phyloP scores from a whole-genome alignment of 192 early-diverging fungal genomes.

The Anaeromyces robustus region DNA sequence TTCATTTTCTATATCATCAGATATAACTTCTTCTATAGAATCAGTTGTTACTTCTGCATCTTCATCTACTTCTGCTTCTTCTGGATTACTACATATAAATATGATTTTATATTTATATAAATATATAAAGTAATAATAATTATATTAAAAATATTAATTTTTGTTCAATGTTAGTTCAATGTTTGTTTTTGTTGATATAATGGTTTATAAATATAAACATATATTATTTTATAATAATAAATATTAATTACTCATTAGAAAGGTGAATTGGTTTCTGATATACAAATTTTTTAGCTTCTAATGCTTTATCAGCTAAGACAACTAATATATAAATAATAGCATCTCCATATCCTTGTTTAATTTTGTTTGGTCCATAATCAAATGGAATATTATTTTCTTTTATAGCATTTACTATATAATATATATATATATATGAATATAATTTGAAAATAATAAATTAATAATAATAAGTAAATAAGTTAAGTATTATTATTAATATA shows the following conservation, averaged over 20 bases:
- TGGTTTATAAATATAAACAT: no score
- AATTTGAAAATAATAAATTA: no score
- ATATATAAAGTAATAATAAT: no score
- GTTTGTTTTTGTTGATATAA: no score
- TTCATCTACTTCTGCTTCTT: constrained; percentile 43
- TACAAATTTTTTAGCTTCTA: constrained; percentile 13
- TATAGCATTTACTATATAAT: constrained; percentile 20
- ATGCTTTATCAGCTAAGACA: constrained; percentile 22
- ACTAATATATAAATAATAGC: constrained; percentile 22
- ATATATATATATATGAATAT: no score
- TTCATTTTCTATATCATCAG: constrained; percentile 19
- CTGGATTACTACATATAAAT: constrained; percentile 36
- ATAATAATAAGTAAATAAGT: no score
- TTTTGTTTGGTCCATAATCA: constrained; percentile 32
- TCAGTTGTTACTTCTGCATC: constrained; percentile 44
- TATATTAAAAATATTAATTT: no score
- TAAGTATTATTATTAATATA: background rate
- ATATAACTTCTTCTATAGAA: constrained; percentile 26
- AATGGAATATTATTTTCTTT: constrained; percentile 29
- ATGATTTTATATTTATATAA: no score
- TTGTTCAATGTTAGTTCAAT: no score
- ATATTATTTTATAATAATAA: no score
- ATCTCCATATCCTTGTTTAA: constrained; percentile 41
- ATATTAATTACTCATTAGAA: constrained; percentile 40
- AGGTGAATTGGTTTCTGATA: constrained; percentile 33